Evolutionary conservation across 2,329 filamentous ascomycete species (phyloP), one percentile per base, ranked within the genome.

Genomic region (Leptographium galeiforme): DNA sequence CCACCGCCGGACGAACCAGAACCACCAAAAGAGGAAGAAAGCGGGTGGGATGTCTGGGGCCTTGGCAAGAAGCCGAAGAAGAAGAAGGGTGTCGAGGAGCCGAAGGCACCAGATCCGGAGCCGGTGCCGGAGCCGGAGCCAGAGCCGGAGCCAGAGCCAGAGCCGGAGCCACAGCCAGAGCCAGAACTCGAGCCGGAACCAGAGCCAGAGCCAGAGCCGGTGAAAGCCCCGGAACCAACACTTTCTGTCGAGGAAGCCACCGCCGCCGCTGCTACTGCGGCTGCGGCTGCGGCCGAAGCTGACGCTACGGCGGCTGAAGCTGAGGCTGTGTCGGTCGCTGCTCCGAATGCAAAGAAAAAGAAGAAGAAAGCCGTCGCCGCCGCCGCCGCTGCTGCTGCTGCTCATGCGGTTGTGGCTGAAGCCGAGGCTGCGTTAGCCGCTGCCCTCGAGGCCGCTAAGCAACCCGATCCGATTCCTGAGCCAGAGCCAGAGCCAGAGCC

Each of bases 51-150:
- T 56, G 72, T 70, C 65, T 66, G 63, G 58, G 67, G 68, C 50
- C 61, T 67, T 50, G 70, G 72, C 55, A 71, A 69, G 57, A 72
- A 72, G 69, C 51, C 70, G 60, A 72, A 72, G 55, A 64, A 66
- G 59, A 60, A 62, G 14, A 19, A 50, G 12, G 39, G 48, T 13
- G 39, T 12, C 13, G 54, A 52, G 19, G 34, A 41, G 13, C 38
- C 38, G 11, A 36, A 48, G 8, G 16, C 14, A n/a, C 47, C 48
- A 13, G 53, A 52, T 8, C 53, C 49, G 7, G 46, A 55, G 8
- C 50, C 48, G 3, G 45, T 55, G 33, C 49, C 51, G 2, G 52
- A 53, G 16, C 53, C 57, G 14, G 55, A 54, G 30, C 52, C 51
- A 4, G 56, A 58, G 19, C 51, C 53, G 2, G 50, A 56, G 13